Conservation (phyloP, 768 basidiomycete species). For the Pleurotus salmoneostramineus region DNA sequence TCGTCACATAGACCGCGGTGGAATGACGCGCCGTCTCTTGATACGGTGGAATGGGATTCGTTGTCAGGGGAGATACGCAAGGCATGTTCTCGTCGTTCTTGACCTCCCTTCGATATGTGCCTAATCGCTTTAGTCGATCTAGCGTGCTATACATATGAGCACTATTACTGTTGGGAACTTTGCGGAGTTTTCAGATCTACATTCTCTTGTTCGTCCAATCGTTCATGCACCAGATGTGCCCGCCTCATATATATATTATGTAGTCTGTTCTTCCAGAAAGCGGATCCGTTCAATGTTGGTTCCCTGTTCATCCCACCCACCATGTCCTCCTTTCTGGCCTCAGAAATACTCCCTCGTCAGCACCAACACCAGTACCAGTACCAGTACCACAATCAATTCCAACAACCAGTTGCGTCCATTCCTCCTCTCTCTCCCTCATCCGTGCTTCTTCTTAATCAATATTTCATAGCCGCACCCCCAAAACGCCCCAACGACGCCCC, state of each 20-base stretch:
- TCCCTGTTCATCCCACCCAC: conserved; percentile 43
- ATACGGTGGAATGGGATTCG: conserved; percentile 55
- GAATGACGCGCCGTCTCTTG: conserved; percentile 45
- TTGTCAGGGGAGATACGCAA: conserved; percentile 60
- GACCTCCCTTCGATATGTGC: not conserved
- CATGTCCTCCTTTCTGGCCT: conserved; percentile 33
- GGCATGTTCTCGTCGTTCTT: conserved; percentile 27
- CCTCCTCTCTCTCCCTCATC: not conserved
- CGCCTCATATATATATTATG: not conserved
- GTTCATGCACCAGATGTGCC: not conserved
- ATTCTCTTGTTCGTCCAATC: conserved; percentile 32
- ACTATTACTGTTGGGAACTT: conserved; percentile 43
- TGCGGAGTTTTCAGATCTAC: conserved; percentile 46
- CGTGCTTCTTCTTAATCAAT: not conserved
- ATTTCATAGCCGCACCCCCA: not conserved
- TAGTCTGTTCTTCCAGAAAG: conserved; percentile 31
- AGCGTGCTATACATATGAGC: conserved; percentile 62
- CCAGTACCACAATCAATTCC: too few species aligned
- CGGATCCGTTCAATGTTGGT: conserved; percentile 48
- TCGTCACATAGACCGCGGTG: conserved; percentile 46
- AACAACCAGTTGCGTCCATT: not conserved
- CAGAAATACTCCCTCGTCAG: conserved; percentile 38
- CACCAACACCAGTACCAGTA: too few species aligned
- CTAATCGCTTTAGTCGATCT: not conserved
- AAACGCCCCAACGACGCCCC: not conserved